Base-by-base conservation (phyloP, 768 basidiomycete species). In the Trametes coccinea region DNA sequence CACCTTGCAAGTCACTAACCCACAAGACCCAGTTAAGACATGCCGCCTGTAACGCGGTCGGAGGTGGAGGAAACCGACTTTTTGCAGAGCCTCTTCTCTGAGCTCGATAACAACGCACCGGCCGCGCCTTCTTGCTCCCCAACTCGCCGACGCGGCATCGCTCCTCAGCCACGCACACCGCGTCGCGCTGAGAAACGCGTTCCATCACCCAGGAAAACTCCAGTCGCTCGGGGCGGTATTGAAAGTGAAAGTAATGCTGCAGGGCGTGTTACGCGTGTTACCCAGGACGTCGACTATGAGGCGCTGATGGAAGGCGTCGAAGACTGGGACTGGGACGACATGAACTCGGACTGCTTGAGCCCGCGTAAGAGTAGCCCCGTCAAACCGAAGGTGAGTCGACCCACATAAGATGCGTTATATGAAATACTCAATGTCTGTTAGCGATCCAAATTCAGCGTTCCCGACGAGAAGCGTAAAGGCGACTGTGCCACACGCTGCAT, bases 261-360 rank as follows among this genome's bases (percentile, higher is more conserved):
- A 13, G 16, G 9, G 14, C n/a, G 33, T 17, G 31, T 22, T 4
- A 37, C 45, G 6, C 40, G 47, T 14, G 22, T 16, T 1, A 54
- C 34, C 2, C 22, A 58, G 22, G 75, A 80, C 60, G 64, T 81
- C 27, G 83, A 87, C 61, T 66, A 87, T 33, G 69, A 74, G 2
- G 68, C 73, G 3, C 76, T 90, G 13, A 68, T 88, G n/a, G 82
- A 86, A 31, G 89, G 87, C 0, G 84, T 84, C 1, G 89, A 88
- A 67, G 76, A 80, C 40, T 89, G 88, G 86, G 86, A 91, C 64
- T 85, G 87, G 82, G 77, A 82, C 34, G 83, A 85, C 61, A 81
- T 82, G 77, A 76, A 79, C 52, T 71, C 75, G 0, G 82, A 84
- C 61, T 78, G 79, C 33, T 61, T 82, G 45, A 81, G 80, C 2